Conservation (phyloP, 768 basidiomycete species). For the Tricholoma matsutake region DNA sequence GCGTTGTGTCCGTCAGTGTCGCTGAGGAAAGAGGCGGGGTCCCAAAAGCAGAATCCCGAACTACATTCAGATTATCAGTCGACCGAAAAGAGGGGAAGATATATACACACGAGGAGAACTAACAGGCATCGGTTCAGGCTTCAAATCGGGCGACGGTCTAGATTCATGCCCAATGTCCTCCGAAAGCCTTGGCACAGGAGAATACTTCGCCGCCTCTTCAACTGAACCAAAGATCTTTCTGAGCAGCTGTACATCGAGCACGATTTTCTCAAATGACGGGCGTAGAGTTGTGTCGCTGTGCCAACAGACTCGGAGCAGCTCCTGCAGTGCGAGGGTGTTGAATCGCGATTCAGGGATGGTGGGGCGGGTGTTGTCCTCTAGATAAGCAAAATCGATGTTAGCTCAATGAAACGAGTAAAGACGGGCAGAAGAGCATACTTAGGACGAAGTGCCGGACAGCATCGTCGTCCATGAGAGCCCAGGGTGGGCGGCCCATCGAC, state of each 20-base stretch:
- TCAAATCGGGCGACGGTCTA: slow-evolving; percentile 40
- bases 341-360: slow-evolving; percentile 38
- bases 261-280: slow-evolving; percentile 50
- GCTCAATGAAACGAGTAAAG: neutral
- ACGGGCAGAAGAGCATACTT: slow-evolving; percentile 32
- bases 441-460: slow-evolving; percentile 50
- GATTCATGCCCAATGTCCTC: slow-evolving; percentile 15
- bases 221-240: slow-evolving; percentile 33
- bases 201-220: slow-evolving; percentile 1
- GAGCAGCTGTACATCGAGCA: slow-evolving; percentile 41
- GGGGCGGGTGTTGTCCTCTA: slow-evolving; percentile 53
- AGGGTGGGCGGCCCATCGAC: slow-evolving; percentile 59
- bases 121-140: slow-evolving; percentile 27
- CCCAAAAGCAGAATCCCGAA: neutral
- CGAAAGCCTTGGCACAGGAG: slow-evolving; percentile 7
- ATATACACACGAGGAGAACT: slow-evolving; percentile 21
- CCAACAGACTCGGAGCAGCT: slow-evolving; percentile 58
- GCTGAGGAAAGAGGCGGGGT: slow-evolving; percentile 13
- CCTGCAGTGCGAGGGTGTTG: slow-evolving; percentile 31
- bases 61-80: neutral
- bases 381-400: slow-evolving; percentile 11
- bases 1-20: slow-evolving; percentile 1
- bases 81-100: slow-evolving; percentile 1
- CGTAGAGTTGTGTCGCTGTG: slow-evolving; percentile 46
- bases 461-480: slow-evolving; percentile 49